Evolutionary conservation across 2,329 filamentous ascomycete genomes (phyloP).

Genomic region (Neocucurbitaria cava): DNA sequence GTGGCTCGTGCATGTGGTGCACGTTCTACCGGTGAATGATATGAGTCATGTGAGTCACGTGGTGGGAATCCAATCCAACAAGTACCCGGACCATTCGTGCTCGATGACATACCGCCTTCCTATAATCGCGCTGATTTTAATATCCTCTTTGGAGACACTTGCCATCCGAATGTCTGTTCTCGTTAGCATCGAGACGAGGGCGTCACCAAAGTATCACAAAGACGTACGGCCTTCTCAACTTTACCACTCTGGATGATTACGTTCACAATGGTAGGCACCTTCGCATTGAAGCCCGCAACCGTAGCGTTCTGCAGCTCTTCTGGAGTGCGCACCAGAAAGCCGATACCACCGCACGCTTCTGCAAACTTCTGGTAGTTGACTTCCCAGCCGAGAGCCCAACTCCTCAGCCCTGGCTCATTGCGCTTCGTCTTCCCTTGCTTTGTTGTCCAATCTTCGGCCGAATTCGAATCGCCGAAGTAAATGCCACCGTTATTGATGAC

Average conservation of each 20-base stretch:
- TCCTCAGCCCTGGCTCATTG: slow-evolving; percentile 53
- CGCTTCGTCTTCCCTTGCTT: slow-evolving; percentile 43
- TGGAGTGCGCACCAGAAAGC: slow-evolving; percentile 60
- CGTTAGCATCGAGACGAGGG: neutral
- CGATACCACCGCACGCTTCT: slow-evolving; percentile 62
- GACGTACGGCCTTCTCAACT: slow-evolving; percentile 23
- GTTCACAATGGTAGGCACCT: slow-evolving; percentile 61
- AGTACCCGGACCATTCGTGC: no score
- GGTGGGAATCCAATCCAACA: no score
- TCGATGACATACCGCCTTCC: no score
- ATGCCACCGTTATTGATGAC: slow-evolving; percentile 63
- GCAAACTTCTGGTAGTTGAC: slow-evolving; percentile 63
- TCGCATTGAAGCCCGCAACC: slow-evolving; percentile 57
- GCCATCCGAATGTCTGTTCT: slow-evolving; percentile 12
- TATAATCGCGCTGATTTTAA: neutral
- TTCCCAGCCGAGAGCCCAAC: slow-evolving; percentile 61
- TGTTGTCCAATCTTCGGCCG: slow-evolving; percentile 52
- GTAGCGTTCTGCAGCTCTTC: slow-evolving; percentile 61
- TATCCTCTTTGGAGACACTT: slow-evolving; percentile 7
- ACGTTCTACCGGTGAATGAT: no score
- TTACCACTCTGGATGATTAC: slow-evolving; percentile 60
- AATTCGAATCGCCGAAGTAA: slow-evolving; percentile 47
- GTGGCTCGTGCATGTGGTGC: no score
- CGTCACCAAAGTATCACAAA: neutral
- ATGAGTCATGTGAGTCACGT: no score